Evolutionary conservation across 129 eudicot genomes (phyloP), one percentile per base, ranked within the genome.

Genomic region (Flaveria ramosissima): DNA sequence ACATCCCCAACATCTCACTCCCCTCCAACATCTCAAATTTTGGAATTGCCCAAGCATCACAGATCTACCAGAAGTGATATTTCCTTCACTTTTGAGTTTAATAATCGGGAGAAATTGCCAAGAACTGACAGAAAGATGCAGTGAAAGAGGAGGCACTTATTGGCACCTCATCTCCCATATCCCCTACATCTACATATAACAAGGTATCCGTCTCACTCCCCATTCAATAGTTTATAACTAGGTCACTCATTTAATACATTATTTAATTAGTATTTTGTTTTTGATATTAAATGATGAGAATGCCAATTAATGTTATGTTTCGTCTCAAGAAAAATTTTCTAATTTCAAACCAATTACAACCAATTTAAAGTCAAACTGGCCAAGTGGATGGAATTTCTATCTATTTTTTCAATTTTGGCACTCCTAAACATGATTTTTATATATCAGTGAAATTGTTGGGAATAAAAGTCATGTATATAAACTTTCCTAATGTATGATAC

Each of bases 131-230:
- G 26, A 60, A 32, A 46, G 61, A 19, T 20, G 12, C 23, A 55
- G 65, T 8, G 26, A 19, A 64, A 57, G n/a, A n/a, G n/a, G 24
- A 59, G 73, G 68, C 10, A 16, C 51, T 10, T 32, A 70, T 60
- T 71, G 42, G 73, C 62, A 39, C 41, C 71, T 32, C 51, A 30
- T 81, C 47, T 46, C 81, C 9, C 50, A 47, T 53, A 76, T 81
- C 67, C 81, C 85, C 20, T 8, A 0, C 8, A 16, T 76, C 32
- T 0, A 1, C 8, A 61, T 77, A 26, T 26, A 21, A 0, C 3
- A 7, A 52, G 20, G 59, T 15, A 16, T 16, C 20, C n/a, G 21
- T 52, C 21, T 48, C 3, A 2, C 64, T 1, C 16, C 3, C 4
- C 23, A 11, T 32, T 32, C 4, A 32, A 57, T 57, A 3, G 3